Base-by-base conservation (phyloP, 1,284 basidiomycete genomes). In the Ustilago tritici region DNA sequence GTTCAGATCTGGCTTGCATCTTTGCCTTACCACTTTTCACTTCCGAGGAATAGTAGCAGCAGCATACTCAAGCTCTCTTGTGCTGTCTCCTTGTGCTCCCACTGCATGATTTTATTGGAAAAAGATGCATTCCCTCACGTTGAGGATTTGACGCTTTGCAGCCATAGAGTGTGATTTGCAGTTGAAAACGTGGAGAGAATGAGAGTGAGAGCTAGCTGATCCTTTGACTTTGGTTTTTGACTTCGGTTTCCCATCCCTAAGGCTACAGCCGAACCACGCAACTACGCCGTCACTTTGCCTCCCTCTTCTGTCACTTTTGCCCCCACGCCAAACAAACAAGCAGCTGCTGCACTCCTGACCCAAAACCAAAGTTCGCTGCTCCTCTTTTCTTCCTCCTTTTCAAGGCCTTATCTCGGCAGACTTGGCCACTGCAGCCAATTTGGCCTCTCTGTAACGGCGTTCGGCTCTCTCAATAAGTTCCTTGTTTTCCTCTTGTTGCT, bases 401-500 rank as follows among this genome's bases (percentile, higher is more conserved):
- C 7, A 46, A 7, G 43, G 61, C 52, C 61, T 63, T 69, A 69
- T 56, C 61, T 60, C 61, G 61, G 61, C 28, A 57, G 35, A 38
- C 17, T 66, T 46, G 50, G 56, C 40, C 64, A 55, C 38, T 46
- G 36, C 7, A 35, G 36, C 15, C 6, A 11, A 35, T 4, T 34
- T 23, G 23, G 41, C 23, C 23, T 46, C 28, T 36, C 41, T 57
- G 40, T n/a, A 46, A 47, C 56, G 41, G 41, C 56, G 17, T 58
- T 49, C 41, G 31, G 19, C 41, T 46, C 14, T 40, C 31, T 32
- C 28, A 31, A 31, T 31, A 5, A 14, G 7, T 14, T 14, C 15
- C 31, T 32, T 32, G 49, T n/a, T 50, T 31, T 50, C 14, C 12
- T 32, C 19, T 31, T 14, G 7, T 32, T 50, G 23, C 23, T 28